Conservation (phyloP, 176 grass and related monocot genomes). For the Lolium rigidum region DNA sequence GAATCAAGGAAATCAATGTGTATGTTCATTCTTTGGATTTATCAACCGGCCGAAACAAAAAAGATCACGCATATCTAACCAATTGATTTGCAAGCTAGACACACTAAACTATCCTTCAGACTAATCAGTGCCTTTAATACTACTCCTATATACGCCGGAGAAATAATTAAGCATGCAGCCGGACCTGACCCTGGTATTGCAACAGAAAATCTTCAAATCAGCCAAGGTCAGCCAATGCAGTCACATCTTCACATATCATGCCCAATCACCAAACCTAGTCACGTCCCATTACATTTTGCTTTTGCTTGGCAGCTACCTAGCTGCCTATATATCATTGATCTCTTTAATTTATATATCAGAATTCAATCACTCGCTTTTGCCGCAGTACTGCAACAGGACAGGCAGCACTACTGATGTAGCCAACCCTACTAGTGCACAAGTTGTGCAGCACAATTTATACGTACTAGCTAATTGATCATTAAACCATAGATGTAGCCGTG, state of each 20-base stretch:
- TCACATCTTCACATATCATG: conserved; percentile 31
- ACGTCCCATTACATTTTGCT: conserved; percentile 35
- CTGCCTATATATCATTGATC: neutral
- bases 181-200: neutral
- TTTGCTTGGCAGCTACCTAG: conserved; percentile 4
- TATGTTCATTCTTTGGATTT: conserved; percentile 1
- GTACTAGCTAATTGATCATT: neutral
- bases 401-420: neutral
- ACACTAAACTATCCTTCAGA: neutral
- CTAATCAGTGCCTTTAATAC: no score
- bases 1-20: no score
- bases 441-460: neutral
- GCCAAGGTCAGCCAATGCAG: conserved; percentile 14
- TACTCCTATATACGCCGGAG: neutral
- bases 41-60: neutral
- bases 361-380: neutral
- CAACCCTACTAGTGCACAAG: neutral
- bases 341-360: neutral
- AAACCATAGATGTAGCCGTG: neutral
- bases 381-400: neutral
- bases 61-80: neutral
- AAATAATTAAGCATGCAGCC: neutral
- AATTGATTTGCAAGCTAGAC: neutral
- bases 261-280: conserved; percentile 55
- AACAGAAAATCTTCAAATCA: neutral